These are phyloP conservation scores for Breynia disticha DNA, from an alignment of 441 rosid genomes.

Conservation along the genomic window DNA sequence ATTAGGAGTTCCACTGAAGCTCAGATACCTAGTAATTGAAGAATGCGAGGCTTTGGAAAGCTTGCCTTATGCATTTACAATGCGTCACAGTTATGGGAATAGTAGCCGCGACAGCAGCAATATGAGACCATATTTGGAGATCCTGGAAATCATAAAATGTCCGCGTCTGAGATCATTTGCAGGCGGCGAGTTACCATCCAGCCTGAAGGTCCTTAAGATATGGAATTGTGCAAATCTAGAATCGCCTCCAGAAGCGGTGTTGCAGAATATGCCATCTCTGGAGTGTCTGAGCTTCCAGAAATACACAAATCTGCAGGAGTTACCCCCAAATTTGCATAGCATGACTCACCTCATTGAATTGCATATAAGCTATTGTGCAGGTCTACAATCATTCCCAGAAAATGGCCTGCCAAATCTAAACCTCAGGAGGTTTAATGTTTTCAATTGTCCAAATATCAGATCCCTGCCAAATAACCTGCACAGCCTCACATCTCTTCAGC, in stretches of 20 bases:
- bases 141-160: background rate
- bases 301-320: background rate
- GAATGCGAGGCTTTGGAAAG: background rate
- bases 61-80: background rate
- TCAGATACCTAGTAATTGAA: background rate
- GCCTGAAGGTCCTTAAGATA: background rate
- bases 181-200: background rate
- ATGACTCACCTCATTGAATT: constrained; percentile 5
- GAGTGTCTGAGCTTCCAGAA: background rate
- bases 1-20: background rate
- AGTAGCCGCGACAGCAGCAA: background rate
- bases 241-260: background rate
- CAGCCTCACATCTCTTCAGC: constrained; percentile 9
- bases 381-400: constrained; percentile 9
- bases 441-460: constrained; percentile 9
- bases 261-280: background rate
- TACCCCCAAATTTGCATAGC: background rate
- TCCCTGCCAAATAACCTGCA: constrained; percentile 9
- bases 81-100: background rate
- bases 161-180: background rate
- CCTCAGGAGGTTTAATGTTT: constrained; percentile 9
- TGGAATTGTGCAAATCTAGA: background rate
- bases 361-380: constrained; percentile 9
- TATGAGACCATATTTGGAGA: background rate
- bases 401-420: constrained; percentile 5